Conservation (phyloP, 2,329 filamentous ascomycete species). For the Fusarium sp. region DNA sequence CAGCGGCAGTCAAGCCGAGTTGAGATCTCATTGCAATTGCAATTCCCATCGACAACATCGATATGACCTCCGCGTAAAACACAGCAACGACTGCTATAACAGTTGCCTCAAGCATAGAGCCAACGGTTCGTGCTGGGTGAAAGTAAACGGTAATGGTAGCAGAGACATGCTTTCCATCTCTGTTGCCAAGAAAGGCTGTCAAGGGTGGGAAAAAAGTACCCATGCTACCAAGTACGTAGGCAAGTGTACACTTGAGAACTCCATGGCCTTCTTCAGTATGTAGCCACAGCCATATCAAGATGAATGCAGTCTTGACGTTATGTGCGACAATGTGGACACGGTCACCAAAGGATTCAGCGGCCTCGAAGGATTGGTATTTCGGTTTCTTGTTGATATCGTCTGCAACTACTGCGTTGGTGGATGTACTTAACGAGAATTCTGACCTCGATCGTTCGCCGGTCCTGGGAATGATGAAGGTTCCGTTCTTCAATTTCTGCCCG, state of each 20-base stretch:
- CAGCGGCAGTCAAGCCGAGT: conserved; percentile 71
- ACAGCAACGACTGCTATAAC: conserved; percentile 81
- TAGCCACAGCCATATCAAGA: conserved; percentile 64
- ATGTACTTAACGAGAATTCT: conserved; percentile 76
- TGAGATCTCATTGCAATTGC: conserved; percentile 78
- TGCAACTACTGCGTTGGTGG: conserved; percentile 42
- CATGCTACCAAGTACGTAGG: conserved; percentile 85
- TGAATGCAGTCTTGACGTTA: conserved; percentile 49
- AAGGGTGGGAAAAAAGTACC: conserved; percentile 83
- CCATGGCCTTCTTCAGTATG: conserved; percentile 77
- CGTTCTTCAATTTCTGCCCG: conserved; percentile 76
- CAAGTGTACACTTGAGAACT: conserved; percentile 89
- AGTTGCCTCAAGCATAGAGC: conserved; percentile 88
- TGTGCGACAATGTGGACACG: conserved; percentile 47
- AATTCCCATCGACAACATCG: conserved; percentile 86
- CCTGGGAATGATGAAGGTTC: conserved; percentile 84
- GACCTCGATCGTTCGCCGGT: conserved; percentile 87
- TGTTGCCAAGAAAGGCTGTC: conserved; percentile 76
- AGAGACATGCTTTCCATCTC: conserved; percentile 93
- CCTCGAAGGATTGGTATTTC: conserved; percentile 29
- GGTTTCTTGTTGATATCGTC: conserved; percentile 13
- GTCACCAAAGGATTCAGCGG: conserved; percentile 46
- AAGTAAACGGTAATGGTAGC: conserved; percentile 96
- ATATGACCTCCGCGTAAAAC: conserved; percentile 73
- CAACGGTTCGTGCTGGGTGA: conserved; percentile 84